Conservation (phyloP, 2,329 filamentous ascomycete genomes). For the Zarea fungicola region DNA sequence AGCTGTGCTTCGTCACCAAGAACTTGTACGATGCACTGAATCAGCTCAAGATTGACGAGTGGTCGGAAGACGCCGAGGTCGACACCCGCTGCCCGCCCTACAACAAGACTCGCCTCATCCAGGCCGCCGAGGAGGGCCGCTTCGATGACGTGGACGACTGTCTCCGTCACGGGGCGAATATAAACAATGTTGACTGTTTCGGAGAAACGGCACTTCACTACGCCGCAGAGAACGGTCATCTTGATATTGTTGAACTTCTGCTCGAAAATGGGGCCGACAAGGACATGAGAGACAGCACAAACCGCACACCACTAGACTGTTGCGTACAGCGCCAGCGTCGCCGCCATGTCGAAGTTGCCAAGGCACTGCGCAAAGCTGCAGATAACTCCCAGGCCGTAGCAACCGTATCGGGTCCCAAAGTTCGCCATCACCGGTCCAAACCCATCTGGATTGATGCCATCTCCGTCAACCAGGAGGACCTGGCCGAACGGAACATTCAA, state of each 20-base stretch:
- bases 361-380: background rate
- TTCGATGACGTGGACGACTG: conserved; percentile 7
- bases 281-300: conserved; percentile 3
- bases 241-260: conserved; percentile 8
- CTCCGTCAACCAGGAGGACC: conserved; percentile 17
- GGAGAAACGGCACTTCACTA: conserved; percentile 14
- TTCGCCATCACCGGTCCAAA: conserved; percentile 3
- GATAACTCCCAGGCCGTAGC: background rate
- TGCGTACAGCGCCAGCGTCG: conserved; percentile 11
- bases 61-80: conserved; percentile 1
- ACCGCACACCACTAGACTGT: conserved; percentile 10
- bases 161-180: conserved; percentile 12
- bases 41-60: conserved; percentile 6
- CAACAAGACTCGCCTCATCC: conserved; percentile 13
- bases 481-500: conserved; percentile 14
- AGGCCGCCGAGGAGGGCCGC: conserved; percentile 11
- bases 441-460: conserved; percentile 18
- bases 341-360: conserved; percentile 5
- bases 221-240: conserved; percentile 8
- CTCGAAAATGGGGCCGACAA: conserved; percentile 2
- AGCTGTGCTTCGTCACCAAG: conserved; percentile 20
- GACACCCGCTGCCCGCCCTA: conserved; percentile 8
- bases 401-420: conserved; percentile 3
- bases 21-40: conserved; percentile 10
- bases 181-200: conserved; percentile 7